Base-by-base conservation (phyloP, 2,329 filamentous ascomycete genomes). In the Paramyrothecium sp. region DNA sequence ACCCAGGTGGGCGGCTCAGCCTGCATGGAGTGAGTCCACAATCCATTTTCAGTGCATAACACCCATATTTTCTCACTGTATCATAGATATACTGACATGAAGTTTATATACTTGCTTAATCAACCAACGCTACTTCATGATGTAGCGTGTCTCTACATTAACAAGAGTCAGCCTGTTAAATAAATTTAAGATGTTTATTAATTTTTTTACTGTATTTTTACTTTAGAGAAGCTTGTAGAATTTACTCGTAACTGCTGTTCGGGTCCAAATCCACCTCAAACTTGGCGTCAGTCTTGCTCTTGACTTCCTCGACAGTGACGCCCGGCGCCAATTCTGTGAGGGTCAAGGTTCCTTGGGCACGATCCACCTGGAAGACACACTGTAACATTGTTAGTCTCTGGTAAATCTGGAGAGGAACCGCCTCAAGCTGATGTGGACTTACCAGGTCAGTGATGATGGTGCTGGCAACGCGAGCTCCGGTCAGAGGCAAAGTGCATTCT, bases 361-460 rank as follows among this genome's bases (percentile, higher is more conserved):
- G 80, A 63, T 89, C 84, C 8, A 90, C 87, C 65, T 89, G 78
- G 71, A 90, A 89, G 5, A 92, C 89, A 60, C 87, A 88, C 82
- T 87, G 57, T 12, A 26, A 1, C 30, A 13, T 19, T 50, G 30
- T 63, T 63, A 62, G 64, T 21, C 23, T 23, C 34, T 33, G 16
- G 13, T 8, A 11, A 22, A 12, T 41, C 4, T 30, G 26, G 4
- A 23, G 17, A 26, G 17, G 3, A 2, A 16, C 3, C 8, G 13
- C 10, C 1, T 23, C 2, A 30, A 30, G n/a, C 48, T 13, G 19
- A n/a, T 20, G 2, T 8, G 3, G 33, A 80, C 85, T 75, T 70
- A 88, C 87, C 68, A 94, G 71, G 63, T 95, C 88, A 0, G 87
- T 90, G 57, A 90, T 89, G 57, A 90, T 89, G 3, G 86, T 89